phyloP scores from a whole-genome alignment of 805 yeast species.

The Scheffersomyces coipomensis region DNA sequence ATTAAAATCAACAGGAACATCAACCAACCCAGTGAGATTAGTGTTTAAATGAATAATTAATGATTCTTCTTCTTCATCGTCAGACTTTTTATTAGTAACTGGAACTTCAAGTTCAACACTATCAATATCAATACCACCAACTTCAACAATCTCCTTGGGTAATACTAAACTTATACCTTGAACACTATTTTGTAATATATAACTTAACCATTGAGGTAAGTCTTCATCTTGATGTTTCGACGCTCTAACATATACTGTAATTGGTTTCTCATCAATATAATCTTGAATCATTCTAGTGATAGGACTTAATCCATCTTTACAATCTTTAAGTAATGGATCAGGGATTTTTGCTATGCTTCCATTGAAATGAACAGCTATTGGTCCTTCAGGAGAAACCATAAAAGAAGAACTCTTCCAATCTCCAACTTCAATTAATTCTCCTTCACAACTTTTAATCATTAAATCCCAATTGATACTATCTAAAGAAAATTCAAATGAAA shows the following conservation, averaged over 20 bases:
- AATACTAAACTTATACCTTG: constrained; percentile 12
- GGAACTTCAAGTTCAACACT: constrained; percentile 1
- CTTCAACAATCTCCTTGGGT: constrained; percentile 7
- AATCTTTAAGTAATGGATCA: constrained; percentile 12
- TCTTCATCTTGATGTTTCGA: constrained; percentile 6
- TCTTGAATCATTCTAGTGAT: constrained; percentile 18
- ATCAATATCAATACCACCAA: background rate
- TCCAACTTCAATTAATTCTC: constrained; percentile 19
- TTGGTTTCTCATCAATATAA: constrained; percentile 14
- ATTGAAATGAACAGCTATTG: constrained; percentile 13
- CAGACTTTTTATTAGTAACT: background rate
- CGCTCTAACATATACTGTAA: constrained; percentile 16
- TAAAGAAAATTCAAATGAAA: constrained; percentile 17
- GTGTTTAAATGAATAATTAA: constrained; percentile 1
- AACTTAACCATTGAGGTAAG: constrained; percentile 25
- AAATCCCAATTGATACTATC: constrained; percentile 26
- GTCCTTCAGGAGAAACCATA: constrained; percentile 11
- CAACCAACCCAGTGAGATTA: background rate
- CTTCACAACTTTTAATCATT: constrained; percentile 23
- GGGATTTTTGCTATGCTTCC: constrained; percentile 21
- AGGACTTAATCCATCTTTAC: constrained; percentile 17
- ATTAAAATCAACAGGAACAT: background rate
- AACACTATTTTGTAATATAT: constrained; percentile 11
- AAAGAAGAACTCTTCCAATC: constrained; percentile 16
- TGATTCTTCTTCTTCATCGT: background rate